Conservation (phyloP, 169 alveolate species). For the Cryptosporidium ryanae region DNA sequence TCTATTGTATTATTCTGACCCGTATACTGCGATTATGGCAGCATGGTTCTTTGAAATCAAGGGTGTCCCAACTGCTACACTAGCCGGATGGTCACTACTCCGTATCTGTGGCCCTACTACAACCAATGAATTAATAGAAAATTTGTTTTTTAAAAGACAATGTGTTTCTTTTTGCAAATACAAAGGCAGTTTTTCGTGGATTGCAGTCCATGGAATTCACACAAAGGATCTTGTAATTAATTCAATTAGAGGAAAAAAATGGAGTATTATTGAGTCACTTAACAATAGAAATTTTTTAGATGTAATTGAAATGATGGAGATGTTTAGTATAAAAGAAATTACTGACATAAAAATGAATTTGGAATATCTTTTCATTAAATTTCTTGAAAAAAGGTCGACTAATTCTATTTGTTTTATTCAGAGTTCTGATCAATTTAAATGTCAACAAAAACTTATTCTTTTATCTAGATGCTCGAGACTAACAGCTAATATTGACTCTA, state of each 20-base stretch:
- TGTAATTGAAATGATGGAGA: constrained; percentile 51
- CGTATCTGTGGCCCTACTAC: constrained; percentile 40
- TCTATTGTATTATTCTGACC: constrained; percentile 28
- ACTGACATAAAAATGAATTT: constrained; percentile 2
- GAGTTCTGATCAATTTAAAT: constrained; percentile 12
- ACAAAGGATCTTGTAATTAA: constrained; percentile 19
- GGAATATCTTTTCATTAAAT: constrained; percentile 28
- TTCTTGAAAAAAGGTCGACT: constrained; percentile 6
- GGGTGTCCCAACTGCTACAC: constrained; percentile 56
- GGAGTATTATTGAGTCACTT: constrained; percentile 58
- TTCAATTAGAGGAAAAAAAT: constrained; percentile 21
- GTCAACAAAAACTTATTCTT: constrained; percentile 41
- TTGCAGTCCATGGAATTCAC: constrained; percentile 72
- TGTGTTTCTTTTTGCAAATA: constrained; percentile 26
- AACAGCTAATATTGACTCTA: constrained; percentile 9
- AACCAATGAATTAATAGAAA: constrained; percentile 25
- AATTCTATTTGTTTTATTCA: neutral
- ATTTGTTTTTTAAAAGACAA: neutral
- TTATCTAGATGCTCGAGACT: constrained; percentile 70
- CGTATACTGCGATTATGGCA: constrained; percentile 69
- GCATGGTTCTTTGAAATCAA: constrained; percentile 72
- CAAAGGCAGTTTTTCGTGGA: constrained; percentile 45
- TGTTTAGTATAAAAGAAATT: constrained; percentile 14
- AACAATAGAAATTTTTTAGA: constrained; percentile 52
- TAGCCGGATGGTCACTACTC: constrained; percentile 68